Percentiles rank a stretch among this genome's conserved stretches.
phyloP scores from a whole-genome alignment of 1,139 yeast genomes.

The Sugiyamaella xylanicola region DNA sequence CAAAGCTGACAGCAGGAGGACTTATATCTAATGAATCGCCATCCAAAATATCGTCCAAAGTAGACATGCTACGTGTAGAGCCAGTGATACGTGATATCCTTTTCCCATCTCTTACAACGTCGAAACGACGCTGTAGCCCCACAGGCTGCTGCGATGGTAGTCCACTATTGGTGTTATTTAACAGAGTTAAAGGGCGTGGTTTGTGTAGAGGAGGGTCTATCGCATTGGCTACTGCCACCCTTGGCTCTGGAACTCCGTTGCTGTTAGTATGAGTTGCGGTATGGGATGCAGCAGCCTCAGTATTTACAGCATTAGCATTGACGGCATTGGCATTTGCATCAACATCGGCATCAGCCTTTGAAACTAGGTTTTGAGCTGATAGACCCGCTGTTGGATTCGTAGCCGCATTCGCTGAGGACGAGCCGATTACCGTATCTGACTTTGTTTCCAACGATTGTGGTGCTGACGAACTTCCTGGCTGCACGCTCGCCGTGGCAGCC shows the following conservation, averaged over 20 bases:
- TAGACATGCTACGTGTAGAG: constrained; percentile 11
- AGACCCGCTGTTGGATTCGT: too few relatives aligned
- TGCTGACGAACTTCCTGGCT: too few relatives aligned
- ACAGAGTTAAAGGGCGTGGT: background rate
- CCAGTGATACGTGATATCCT: constrained; percentile 20
- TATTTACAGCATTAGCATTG: too few relatives aligned
- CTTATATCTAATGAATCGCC: background rate
- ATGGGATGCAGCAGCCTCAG: background rate
- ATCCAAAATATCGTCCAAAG: constrained; percentile 13
- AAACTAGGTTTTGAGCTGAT: too few relatives aligned
- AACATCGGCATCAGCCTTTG: too few relatives aligned
- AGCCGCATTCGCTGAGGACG: too few relatives aligned
- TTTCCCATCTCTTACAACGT: constrained; percentile 15
- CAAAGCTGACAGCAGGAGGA: background rate
- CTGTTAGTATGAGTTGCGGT: background rate
- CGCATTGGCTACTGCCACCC: background rate
- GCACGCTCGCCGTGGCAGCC: too few relatives aligned
- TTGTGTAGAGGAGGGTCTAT: background rate
- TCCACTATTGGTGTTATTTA: background rate
- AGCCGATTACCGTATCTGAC: too few relatives aligned
- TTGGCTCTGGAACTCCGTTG: too few relatives aligned
- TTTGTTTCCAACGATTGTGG: too few relatives aligned
- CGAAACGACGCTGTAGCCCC: constrained; percentile 11
- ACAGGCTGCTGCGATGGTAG: background rate
- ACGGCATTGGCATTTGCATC: too few relatives aligned